Conservation (phyloP, 768 basidiomycete genomes). For the Termitomyces titanicus region DNA sequence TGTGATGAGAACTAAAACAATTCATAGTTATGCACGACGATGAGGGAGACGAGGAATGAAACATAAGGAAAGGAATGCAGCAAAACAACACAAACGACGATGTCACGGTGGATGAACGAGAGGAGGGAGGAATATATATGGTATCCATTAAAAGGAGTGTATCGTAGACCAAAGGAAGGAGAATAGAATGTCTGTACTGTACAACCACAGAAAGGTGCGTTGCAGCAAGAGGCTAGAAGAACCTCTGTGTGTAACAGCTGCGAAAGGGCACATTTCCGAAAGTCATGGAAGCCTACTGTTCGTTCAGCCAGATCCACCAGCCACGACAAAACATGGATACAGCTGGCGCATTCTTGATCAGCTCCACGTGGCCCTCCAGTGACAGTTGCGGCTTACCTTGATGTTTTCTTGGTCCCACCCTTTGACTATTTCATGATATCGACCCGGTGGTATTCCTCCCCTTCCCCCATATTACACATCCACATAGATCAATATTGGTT, state of each 20-base stretch:
- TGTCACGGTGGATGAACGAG: constrained; percentile 24
- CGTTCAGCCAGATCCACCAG: not conserved
- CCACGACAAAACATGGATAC: constrained; percentile 2
- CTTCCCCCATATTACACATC: constrained; percentile 51
- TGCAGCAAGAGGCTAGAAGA: not conserved
- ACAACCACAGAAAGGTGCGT: constrained; percentile 6
- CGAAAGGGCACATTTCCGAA: not conserved
- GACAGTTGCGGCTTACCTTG: constrained; percentile 21
- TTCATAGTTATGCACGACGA: constrained; percentile 17
- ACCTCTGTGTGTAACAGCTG: not conserved
- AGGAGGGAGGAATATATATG: constrained; percentile 15
- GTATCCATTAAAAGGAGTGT: constrained; percentile 19
- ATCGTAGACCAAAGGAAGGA: constrained; percentile 12
- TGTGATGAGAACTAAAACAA: constrained; percentile 10
- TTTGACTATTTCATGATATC: constrained; percentile 9
- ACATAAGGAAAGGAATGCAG: constrained; percentile 27
- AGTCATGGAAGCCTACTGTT: not conserved
- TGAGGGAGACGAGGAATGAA: constrained; percentile 17
- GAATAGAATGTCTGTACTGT: constrained; percentile 13
- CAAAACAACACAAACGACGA: constrained; percentile 41
- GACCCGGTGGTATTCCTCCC: constrained; percentile 12
- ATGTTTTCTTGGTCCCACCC: constrained; percentile 28
- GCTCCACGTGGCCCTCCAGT: not conserved
- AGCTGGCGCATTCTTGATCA: not conserved
- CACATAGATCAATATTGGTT: constrained; percentile 93